Base-by-base conservation (phyloP, 208 protist species). In the Wallacemonas sp. region DNA sequence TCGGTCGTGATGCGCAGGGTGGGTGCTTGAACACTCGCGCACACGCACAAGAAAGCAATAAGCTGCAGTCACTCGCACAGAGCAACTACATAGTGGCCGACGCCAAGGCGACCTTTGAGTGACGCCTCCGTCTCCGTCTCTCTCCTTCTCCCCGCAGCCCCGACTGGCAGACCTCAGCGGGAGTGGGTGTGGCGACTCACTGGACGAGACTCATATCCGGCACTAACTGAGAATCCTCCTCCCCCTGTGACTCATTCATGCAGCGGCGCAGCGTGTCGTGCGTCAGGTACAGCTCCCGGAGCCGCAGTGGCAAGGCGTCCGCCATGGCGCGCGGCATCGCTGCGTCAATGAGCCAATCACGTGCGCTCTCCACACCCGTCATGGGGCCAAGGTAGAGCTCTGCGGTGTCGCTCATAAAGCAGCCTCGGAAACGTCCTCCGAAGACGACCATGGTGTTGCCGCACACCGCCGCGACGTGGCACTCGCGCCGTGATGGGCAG, bases 361-460 rank as follows among this genome's bases (percentile, higher is more conserved):
- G 72, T 52, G 76, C 74, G 53, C 45, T 71, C 34, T 90, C 78
- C 24, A 78, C 62, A 19, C 72, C 73, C 10, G 68, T 80, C 69
- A 79, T 83, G 10, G 82, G 77, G 0, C 85, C 85, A 0, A 94
- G 61, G 62, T 87, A 81, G 12, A 94, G 72, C 66, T 91, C 88
- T 29, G 78, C 72, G 0, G 84, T 92, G 76, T 92, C 90, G 59
- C 80, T 78, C 83, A 95, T 93, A 62, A 93, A 93, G 26, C 74
- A 71, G 41, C 90, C 90, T 10, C 90, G 74, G 62, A 93, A 92
- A 36, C 90, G 87, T n/a, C 90, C 90, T 8, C 90, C 90, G 63
- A 95, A 95, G 12, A 95, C 82, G 19, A 95, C 73, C 86, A 95
- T 91, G 34, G 83, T 93, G 77, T 95, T 89, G 45, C 81, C 67